Percentiles rank a stretch among this genome's conserved stretches.
Evolutionary conservation across 2,329 filamentous ascomycete species (phyloP).

Genomic region (Venturia effusa): DNA sequence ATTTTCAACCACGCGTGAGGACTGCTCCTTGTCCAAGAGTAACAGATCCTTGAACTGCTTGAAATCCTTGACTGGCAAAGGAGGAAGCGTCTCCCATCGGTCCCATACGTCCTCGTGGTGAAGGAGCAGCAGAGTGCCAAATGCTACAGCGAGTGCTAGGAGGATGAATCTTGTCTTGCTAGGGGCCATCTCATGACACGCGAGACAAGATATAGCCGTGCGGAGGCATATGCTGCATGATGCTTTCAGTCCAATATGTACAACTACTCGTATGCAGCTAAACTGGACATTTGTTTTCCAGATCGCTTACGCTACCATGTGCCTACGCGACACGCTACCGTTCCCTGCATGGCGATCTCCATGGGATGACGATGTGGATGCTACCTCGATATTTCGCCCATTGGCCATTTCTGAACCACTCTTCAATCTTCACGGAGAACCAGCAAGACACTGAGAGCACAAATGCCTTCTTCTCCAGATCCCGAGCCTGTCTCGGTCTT

Average conservation of each 20-base stretch:
- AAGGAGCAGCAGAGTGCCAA: background rate
- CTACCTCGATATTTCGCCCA: background rate
- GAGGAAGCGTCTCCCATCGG: background rate
- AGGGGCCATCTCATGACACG: background rate
- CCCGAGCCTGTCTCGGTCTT: slow-evolving; percentile 49
- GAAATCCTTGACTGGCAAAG: background rate
- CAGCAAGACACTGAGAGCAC: background rate
- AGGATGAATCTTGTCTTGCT: slow-evolving; percentile 1
- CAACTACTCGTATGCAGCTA: too few species aligned
- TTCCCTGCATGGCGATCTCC: background rate
- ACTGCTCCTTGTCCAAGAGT: slow-evolving; percentile 13
- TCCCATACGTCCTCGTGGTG: background rate
- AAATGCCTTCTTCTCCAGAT: background rate
- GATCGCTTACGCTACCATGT: background rate
- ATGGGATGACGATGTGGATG: background rate
- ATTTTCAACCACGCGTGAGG: slow-evolving; percentile 9
- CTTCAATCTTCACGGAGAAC: background rate
- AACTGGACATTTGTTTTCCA: too few species aligned
- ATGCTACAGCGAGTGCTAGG: background rate
- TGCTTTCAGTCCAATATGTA: too few species aligned
- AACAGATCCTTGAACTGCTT: slow-evolving; percentile 9
- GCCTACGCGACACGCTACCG: background rate
- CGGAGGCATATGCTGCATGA: background rate
- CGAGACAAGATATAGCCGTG: background rate
- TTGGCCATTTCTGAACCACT: background rate